Evolutionary conservation across 257 asterid genomes (phyloP), one percentile per base, ranked within the genome.

Genomic region (Solanum chmielewskii): DNA sequence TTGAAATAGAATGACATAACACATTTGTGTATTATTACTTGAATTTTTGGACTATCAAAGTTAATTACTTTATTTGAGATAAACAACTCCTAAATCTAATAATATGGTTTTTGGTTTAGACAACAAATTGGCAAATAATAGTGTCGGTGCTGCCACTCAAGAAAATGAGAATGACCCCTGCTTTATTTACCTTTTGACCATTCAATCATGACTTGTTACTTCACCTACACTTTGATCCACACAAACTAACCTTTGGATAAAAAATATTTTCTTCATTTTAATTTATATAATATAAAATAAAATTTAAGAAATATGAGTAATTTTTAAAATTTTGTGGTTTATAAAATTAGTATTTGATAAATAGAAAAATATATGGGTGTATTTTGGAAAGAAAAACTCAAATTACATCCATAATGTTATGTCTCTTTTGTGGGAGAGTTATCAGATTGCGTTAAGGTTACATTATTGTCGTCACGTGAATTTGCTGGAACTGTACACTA

Each of bases 141-240:
- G 29, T 81, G 85, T 49, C 69, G 85, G 85, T 47, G 85, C 69
- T 37, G 84, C 42, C 42, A 27, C 21, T 8, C 11, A 16, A 49
- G 29, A 11, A 47, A 81, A 81, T 81, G 29, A 14, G 66, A 45
- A 25, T 49, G 21, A 33, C 45, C 85, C 4, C 35, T 76, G 60
- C 69, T 49, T 47, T 78, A 20, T 25, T 11, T 29, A 15, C 31
- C 25, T 81, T 81, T 81, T 81, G 69, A 49, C 85, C 85, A 81
- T 52, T 81, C 70, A 49, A 49, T 81, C 69, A 49, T 47, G 31
- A 49, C 31, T 31, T 49, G 14, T 78, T 45, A 45, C 84, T 78
- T 78, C 66, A 45, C 0, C 2, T 11, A 31, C 45, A 49, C 66
- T 27, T 45, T 27, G 27, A 25, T 45, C 62, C n/a, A 52, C 62